phyloP scores from a whole-genome alignment of 352 stramenopile species.

The Saprolegnia parasitica region DNA sequence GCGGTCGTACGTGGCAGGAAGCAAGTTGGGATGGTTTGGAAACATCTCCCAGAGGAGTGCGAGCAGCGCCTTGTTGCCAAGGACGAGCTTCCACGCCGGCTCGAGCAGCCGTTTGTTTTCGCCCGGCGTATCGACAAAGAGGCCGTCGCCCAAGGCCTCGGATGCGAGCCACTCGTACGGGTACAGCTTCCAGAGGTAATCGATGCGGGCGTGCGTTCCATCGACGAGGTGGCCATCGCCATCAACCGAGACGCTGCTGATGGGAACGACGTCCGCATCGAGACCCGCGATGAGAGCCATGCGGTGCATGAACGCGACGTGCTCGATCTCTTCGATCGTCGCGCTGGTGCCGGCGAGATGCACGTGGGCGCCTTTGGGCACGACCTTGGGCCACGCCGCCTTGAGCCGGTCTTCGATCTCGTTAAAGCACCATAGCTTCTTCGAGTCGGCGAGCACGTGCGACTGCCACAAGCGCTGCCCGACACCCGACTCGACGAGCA shows the following conservation, averaged over 20 bases:
- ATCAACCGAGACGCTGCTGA: neutral
- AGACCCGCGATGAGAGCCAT: neutral
- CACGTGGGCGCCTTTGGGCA: neutral
- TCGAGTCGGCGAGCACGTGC: neutral
- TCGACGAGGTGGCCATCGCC: neutral
- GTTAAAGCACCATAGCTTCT: constrained; percentile 4
- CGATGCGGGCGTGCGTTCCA: neutral
- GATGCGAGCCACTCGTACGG: constrained; percentile 22
- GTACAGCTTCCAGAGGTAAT: constrained; percentile 12
- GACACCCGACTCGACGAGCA: constrained; percentile 11
- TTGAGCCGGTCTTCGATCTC: neutral
- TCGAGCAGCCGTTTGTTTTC: neutral
- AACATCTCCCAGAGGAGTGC: constrained; percentile 16
- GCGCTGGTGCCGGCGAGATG: constrained; percentile 3
- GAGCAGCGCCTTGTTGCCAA: constrained; percentile 20
- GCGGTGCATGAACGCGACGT: neutral
- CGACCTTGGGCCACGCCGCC: constrained; percentile 1
- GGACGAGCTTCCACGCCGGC: constrained; percentile 16
- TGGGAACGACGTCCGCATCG: neutral
- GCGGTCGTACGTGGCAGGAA: neutral
- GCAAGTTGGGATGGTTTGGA: constrained; percentile 10
- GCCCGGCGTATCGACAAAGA: neutral
- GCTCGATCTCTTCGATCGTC: constrained; percentile 3
- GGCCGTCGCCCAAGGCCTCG: neutral
- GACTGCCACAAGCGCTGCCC: constrained; percentile 3